Conservation (phyloP, 2,329 filamentous ascomycete genomes). For the Blastomyces parvus region DNA sequence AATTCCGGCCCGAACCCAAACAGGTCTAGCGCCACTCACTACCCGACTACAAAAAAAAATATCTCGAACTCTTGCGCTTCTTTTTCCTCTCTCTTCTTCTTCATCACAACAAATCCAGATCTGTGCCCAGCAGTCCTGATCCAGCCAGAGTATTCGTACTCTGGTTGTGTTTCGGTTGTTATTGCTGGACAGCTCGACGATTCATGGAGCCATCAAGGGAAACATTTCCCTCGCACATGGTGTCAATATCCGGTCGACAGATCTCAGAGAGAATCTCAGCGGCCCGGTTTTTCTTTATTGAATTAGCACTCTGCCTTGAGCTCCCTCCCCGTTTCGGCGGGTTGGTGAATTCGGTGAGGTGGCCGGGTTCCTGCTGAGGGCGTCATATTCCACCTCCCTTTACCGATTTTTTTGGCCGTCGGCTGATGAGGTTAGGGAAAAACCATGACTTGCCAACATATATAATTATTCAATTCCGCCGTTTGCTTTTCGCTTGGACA, state of each 20-base stretch:
- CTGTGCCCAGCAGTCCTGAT: slow-evolving; percentile 78
- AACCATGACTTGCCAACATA: slow-evolving; percentile 75
- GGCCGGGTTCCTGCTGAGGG: slow-evolving; percentile 44
- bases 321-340: slow-evolving; percentile 42
- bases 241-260: slow-evolving; percentile 93
- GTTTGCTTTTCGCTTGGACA: neutral
- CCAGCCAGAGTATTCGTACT: slow-evolving; percentile 23
- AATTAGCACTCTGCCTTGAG: slow-evolving; percentile 46
- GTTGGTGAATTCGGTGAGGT: slow-evolving; percentile 57
- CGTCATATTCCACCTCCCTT: slow-evolving; percentile 86
- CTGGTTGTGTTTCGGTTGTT: slow-evolving; percentile 55
- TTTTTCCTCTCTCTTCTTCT: slow-evolving; percentile 31
- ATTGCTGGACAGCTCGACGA: slow-evolving; percentile 81
- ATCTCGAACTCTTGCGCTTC: slow-evolving; percentile 23
- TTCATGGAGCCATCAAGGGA: slow-evolving; percentile 61
- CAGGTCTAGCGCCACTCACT: slow-evolving; percentile 1
- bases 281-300: slow-evolving; percentile 32
- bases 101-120: slow-evolving; percentile 51
- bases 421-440: slow-evolving; percentile 79
- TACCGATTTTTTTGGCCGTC: slow-evolving; percentile 65
- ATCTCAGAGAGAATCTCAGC: slow-evolving; percentile 66
- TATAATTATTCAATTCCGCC: neutral
- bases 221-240: slow-evolving; percentile 47
- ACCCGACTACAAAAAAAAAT: slow-evolving; percentile 21
- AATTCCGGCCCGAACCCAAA: slow-evolving; percentile 8